Evolutionary conservation across 805 yeast genomes (phyloP).

Genomic region (Candida nitratophila): DNA sequence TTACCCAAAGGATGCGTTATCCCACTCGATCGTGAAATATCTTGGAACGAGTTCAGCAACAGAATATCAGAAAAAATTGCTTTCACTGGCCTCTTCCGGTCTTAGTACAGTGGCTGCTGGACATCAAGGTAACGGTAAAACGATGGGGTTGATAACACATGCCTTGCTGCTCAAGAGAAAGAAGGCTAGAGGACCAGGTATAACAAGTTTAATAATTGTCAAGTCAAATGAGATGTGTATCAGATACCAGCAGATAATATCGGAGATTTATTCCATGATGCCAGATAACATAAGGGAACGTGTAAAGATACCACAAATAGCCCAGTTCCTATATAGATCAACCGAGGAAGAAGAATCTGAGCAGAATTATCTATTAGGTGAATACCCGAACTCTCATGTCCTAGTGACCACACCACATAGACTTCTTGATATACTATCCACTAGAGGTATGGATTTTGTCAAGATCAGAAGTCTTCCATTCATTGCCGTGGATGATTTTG

Average conservation of each 20-base stretch:
- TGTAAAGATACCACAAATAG: constrained; percentile 6
- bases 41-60: constrained; percentile 16
- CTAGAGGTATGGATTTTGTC: constrained; percentile 24
- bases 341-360: constrained; percentile 14
- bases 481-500: constrained; percentile 29
- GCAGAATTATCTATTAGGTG: constrained; percentile 18
- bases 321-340: constrained; percentile 25
- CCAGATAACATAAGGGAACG: background rate
- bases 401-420: constrained; percentile 29
- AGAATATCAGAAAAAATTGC: constrained; percentile 22
- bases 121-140: constrained; percentile 24
- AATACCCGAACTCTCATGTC: constrained; percentile 22
- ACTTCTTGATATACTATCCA: constrained; percentile 26
- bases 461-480: constrained; percentile 20
- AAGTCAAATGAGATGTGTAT: constrained; percentile 15
- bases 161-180: constrained; percentile 19
- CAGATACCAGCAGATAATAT: constrained; percentile 6
- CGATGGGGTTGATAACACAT: constrained; percentile 19
- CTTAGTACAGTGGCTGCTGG: constrained; percentile 25
- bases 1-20: constrained; percentile 8
- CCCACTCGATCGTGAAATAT: constrained; percentile 11
- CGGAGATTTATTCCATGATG: background rate
- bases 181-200: constrained; percentile 18
- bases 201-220: constrained; percentile 24
- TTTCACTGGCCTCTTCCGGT: constrained; percentile 17